Conservation (phyloP, 2,329 filamentous ascomycete species). For the Venturia pyrina region DNA sequence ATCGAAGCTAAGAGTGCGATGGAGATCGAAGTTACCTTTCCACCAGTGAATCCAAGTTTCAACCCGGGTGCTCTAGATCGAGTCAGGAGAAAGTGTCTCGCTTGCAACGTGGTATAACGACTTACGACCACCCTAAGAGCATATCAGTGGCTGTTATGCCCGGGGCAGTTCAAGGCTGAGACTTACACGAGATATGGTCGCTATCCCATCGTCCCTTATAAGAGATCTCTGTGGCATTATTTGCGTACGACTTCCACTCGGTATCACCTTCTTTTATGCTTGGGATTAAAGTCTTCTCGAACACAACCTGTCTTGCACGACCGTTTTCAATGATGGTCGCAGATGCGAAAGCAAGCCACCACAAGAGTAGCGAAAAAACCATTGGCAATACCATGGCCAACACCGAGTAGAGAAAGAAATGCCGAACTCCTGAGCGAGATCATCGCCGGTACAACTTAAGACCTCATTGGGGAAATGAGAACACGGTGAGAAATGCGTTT, state of each 20-base stretch:
- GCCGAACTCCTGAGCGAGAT: neutral
- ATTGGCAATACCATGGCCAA: neutral
- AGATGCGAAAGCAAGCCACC: slow-evolving; percentile 16
- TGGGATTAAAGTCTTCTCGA: slow-evolving; percentile 26
- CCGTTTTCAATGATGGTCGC: slow-evolving; percentile 36
- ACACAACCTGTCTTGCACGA: slow-evolving; percentile 28
- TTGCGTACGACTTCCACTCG: slow-evolving; percentile 38
- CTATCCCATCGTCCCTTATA: slow-evolving; percentile 56
- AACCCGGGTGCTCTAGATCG: slow-evolving; percentile 37
- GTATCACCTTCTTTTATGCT: slow-evolving; percentile 22
- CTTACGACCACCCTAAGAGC: slow-evolving; percentile 43
- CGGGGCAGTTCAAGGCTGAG: neutral
- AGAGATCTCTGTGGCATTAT: slow-evolving; percentile 44
- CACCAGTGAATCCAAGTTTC: slow-evolving; percentile 46
- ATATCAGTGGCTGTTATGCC: slow-evolving; percentile 7
- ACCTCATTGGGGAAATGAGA: neutral
- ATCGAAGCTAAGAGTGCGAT: neutral
- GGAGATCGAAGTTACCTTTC: slow-evolving; percentile 25
- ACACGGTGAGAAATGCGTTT: neutral
- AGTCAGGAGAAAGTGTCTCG: neutral
- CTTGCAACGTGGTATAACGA: slow-evolving; percentile 15
- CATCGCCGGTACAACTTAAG: neutral
- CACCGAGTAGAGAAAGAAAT: neutral
- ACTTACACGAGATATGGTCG: slow-evolving; percentile 44
- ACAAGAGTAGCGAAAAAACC: slow-evolving; percentile 7